Percentiles rank a stretch among this genome's conserved stretches.
phyloP scores from a whole-genome alignment of 2,329 filamentous ascomycete genomes.

The Stachybotrys echinatus region DNA sequence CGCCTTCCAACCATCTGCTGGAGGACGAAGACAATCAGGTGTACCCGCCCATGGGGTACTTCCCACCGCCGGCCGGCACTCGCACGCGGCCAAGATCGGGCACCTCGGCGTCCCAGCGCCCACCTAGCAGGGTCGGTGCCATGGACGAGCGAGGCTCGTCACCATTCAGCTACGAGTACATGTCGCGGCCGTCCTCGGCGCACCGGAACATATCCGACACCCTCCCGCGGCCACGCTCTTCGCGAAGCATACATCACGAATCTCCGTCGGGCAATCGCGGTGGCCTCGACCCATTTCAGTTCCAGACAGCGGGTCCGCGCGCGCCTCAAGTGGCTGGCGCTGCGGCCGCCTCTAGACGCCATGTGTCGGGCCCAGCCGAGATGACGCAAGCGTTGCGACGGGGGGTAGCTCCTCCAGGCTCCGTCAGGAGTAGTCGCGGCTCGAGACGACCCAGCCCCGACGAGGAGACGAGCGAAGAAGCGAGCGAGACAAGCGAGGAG shows the following conservation, averaged over 20 bases:
- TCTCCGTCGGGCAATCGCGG: constrained; percentile 19
- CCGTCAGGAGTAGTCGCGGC: constrained; percentile 24
- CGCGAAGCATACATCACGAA: constrained; percentile 26
- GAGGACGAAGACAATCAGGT: constrained; percentile 27
- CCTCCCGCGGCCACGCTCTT: constrained; percentile 23
- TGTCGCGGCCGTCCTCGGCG: constrained; percentile 23
- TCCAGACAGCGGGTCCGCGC: constrained; percentile 41
- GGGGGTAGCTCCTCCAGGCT: constrained; percentile 17
- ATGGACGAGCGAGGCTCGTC: constrained; percentile 30
- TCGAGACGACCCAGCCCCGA: constrained; percentile 22
- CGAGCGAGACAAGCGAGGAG: constrained; percentile 27
- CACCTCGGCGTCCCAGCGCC: constrained; percentile 33
- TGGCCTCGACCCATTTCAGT: constrained; percentile 44
- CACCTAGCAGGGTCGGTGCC: constrained; percentile 21
- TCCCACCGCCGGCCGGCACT: constrained; percentile 38
- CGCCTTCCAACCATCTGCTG: constrained; percentile 29
- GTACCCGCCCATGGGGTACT: constrained; percentile 46
- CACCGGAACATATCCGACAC: constrained; percentile 42
- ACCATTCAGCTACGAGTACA: constrained; percentile 41
- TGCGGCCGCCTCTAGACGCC: constrained; percentile 27
- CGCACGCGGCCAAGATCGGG: constrained; percentile 36
- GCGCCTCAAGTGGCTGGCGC: constrained; percentile 26
- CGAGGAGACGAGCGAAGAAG: constrained; percentile 28
- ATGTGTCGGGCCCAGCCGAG: constrained; percentile 28
- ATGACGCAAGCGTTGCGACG: constrained; percentile 17